A percentile compares a stretch with the other conserved stretches of the same genome.
Evolutionary conservation across 805 yeast genomes (phyloP).

Genomic region (Tetrapisispora fleetii): DNA sequence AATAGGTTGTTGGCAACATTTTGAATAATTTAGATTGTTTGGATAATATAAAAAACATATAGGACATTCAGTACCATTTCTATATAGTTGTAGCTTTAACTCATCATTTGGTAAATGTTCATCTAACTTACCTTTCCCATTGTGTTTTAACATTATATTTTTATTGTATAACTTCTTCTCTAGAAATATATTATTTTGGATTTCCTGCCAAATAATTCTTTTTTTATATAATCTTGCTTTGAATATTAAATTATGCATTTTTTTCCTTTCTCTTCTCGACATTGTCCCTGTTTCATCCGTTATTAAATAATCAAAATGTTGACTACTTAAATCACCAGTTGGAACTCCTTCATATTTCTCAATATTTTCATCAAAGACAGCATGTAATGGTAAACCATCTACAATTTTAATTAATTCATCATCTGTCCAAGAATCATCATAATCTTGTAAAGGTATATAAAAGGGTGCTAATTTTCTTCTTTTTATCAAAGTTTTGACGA

Average conservation of each 20-base stretch:
- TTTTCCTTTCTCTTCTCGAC: constrained; percentile 25
- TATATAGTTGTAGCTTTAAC: constrained; percentile 51
- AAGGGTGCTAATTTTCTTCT: constrained; percentile 79
- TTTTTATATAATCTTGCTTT: constrained; percentile 28
- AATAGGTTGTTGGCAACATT: constrained; percentile 88
- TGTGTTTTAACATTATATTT: constrained; percentile 27
- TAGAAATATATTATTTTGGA: constrained; percentile 53
- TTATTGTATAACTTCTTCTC: constrained; percentile 34
- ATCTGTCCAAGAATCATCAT: constrained; percentile 60
- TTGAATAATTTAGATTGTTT: constrained; percentile 43
- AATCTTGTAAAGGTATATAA: constrained; percentile 80
- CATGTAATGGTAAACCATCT: constrained; percentile 46
- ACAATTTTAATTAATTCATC: constrained; percentile 49
- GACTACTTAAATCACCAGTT: constrained; percentile 19
- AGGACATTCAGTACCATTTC: constrained; percentile 76
- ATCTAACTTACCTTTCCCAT: constrained; percentile 16
- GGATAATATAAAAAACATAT: constrained; percentile 66
- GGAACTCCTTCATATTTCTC: constrained; percentile 30
- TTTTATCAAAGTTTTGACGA: constrained; percentile 63
- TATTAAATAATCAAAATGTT: constrained; percentile 23
- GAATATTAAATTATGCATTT: constrained; percentile 23
- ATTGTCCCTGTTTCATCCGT: constrained; percentile 12
- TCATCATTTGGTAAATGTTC: constrained; percentile 25
- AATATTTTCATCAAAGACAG: constrained; percentile 33
- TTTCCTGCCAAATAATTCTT: constrained; percentile 42